Base-by-base conservation (phyloP, 2,329 filamentous ascomycete genomes). In the Blumeriella jaapii region DNA sequence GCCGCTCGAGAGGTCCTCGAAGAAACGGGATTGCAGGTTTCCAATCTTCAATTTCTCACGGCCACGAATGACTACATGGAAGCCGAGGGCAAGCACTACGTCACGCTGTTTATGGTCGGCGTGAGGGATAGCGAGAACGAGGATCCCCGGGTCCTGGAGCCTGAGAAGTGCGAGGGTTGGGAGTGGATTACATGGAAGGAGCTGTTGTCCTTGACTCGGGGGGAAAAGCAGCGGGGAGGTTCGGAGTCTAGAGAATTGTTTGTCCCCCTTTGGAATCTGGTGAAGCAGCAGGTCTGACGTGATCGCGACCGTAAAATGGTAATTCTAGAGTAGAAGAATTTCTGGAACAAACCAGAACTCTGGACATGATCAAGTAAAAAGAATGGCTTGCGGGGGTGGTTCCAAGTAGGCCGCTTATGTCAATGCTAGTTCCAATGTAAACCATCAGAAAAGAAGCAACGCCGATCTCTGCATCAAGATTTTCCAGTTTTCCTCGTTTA, bases 41-140 rank as follows among this genome's bases (percentile, higher is more conserved):
- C 55, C 1, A 62, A 67, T 5, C 31, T 70, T 4, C 63, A 61
- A 29, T 65, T 79, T 24, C 45, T 78, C 1, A 71, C 68, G 0
- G 67, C 73, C 0, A 84, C 78, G 4, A 84, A 86, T 51, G 74
- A 78, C 47, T 52, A 81, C 1, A 82, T 85, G 52, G 50, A 57
- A 1, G 50, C 52, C 0, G 65, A 68, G n/a, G 58, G 57, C 0
- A 82, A 77, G 55, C 82, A 89, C 52, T 89, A 87, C 50, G 64
- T 85, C 32, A 87, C 82, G 0, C 55, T 85, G 2, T 86, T 82
- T 46, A 69, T 84, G 42, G 59, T 61, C 0, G 74, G 70, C 26
- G 58, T 56, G 28, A 59, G 71, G 46, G 51, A 59, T 0, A 64
- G 72, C 16, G 59, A 64, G 11, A 44, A 50, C 0, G 63, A 64